Evolutionary conservation across 2,329 filamentous ascomycete species (phyloP), one percentile per base, ranked within the genome.

Genomic region (Fusarium bactridioides): DNA sequence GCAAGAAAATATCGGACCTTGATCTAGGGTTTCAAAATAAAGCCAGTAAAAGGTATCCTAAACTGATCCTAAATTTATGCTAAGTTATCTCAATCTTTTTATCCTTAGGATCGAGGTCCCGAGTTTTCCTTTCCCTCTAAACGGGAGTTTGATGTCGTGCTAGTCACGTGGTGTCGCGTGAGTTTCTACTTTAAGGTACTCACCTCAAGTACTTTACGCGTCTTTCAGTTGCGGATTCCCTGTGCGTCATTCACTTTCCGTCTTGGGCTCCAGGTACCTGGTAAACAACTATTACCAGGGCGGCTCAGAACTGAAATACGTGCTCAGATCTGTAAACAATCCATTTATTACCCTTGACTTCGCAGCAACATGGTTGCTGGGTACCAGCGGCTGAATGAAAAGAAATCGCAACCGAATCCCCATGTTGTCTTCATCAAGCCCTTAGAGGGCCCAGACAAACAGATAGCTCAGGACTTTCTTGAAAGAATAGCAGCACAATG

Each of bases 371-470:
- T 96, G 93, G 92, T 93, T 55, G 83, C 94, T 63, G 93, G 93
- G 59, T 93, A 94, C 78, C 89, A 94, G 82, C 89, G 94, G 70
- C 85, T 97, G 56, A 97, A 97, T 78, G 91, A 90, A 74, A 92
- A 88, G 77, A 88, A 86, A 50, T 89, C 91, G 60, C 91, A 93
- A 65, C 93, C 94, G 12, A 97, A 96, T 76, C 85, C 89, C 27
- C 88, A 90, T 67, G 93, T 97, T 74, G 89, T 93, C 79, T 97
- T 97, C 84, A 95, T 97, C 83, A 94, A 94, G 77, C 91, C 94
- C 3, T 84, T 95, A 1, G 86, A 90, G 19, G 92, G 92, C 0
- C 83, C 87, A 0, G 87, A 91, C 70, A 87, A 92, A 77, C 83
- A 84, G 4, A 84, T 86, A 12, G 90, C 93, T 1, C 89, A 91